Conservation (phyloP, 208 protist species). For the Leishmania turanica region DNA sequence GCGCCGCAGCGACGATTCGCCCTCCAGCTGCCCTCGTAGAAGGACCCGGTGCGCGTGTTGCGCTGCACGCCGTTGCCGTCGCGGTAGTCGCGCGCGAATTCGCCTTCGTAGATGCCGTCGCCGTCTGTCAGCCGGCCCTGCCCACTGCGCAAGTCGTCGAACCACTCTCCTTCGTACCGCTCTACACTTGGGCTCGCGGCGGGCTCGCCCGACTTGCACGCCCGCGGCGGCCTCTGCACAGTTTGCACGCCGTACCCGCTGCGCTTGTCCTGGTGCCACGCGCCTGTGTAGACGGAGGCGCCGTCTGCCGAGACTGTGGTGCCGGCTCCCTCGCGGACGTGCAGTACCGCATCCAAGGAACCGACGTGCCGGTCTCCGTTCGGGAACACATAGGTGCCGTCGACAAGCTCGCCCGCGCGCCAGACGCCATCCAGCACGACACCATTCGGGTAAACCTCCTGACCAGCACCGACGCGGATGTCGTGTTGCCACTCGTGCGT, state of each 20-base stretch:
- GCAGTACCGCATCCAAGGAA: slow-evolving; percentile 53
- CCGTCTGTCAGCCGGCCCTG: slow-evolving; percentile 58
- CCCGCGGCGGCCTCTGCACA: slow-evolving; percentile 7
- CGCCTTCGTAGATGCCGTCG: slow-evolving; percentile 77
- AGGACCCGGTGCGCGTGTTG: slow-evolving; percentile 55
- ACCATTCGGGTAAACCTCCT: slow-evolving; percentile 57
- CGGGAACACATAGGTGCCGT: slow-evolving; percentile 78
- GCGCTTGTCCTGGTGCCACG: slow-evolving; percentile 69
- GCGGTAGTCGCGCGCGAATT: slow-evolving; percentile 52
- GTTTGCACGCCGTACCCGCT: slow-evolving; percentile 58
- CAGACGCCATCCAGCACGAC: slow-evolving; percentile 66
- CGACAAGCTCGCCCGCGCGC: slow-evolving; percentile 39
- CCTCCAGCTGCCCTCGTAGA: slow-evolving; percentile 82
- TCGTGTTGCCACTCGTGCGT: slow-evolving; percentile 65
- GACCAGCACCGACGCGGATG: slow-evolving; percentile 56
- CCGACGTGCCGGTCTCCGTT: slow-evolving; percentile 80
- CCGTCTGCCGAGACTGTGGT: slow-evolving; percentile 75
- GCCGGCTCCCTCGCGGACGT: slow-evolving; percentile 72
- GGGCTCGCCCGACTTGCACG: slow-evolving; percentile 11
- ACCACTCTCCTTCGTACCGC: slow-evolving; percentile 85
- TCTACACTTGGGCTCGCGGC: slow-evolving; percentile 23
- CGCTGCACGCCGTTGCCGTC: slow-evolving; percentile 70
- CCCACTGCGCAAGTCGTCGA: slow-evolving; percentile 63
- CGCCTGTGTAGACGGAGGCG: slow-evolving; percentile 72
- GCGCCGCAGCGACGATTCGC: slow-evolving; percentile 61